Evolutionary conservation across 148 eudicot species (phyloP).

Genomic region (Chenopodium formosanum): DNA sequence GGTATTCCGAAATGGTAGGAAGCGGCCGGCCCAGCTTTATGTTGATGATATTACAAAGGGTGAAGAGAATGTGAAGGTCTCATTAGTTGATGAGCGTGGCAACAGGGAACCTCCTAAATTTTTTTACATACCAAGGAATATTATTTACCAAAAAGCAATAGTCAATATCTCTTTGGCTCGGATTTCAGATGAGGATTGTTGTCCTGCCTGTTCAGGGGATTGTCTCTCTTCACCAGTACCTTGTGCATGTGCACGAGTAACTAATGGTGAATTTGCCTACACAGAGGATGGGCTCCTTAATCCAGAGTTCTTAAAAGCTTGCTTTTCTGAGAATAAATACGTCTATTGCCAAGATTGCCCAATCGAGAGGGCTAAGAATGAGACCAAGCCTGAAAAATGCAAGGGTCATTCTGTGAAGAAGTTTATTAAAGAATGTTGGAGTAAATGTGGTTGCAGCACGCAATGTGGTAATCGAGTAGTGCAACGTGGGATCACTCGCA

Average conservation of each 20-base stretch:
- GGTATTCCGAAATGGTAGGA: slow-evolving; percentile 10
- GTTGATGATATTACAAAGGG: slow-evolving; percentile 59
- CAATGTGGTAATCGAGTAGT: slow-evolving; percentile 66
- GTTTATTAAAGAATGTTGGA: slow-evolving; percentile 77
- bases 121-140: slow-evolving; percentile 45
- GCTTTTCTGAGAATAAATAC: slow-evolving; percentile 36
- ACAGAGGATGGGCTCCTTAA: slow-evolving; percentile 55
- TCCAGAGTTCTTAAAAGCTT: slow-evolving; percentile 39
- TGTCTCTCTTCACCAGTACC: slow-evolving; percentile 54
- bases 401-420: slow-evolving; percentile 58
- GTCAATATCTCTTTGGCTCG: slow-evolving; percentile 59
- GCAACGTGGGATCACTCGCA: slow-evolving; percentile 53
- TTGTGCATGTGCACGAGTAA: slow-evolving; percentile 70
- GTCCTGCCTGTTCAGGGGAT: slow-evolving; percentile 53
- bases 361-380: slow-evolving; percentile 48
- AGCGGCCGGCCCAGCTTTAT: slow-evolving; percentile 18
- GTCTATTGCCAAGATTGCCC: slow-evolving; percentile 61
- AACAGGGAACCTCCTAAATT: slow-evolving; percentile 40
- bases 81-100: slow-evolving; percentile 46
- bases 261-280: slow-evolving; percentile 71
- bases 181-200: slow-evolving; percentile 64
- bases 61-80: slow-evolving; percentile 48
- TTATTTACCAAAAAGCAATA: slow-evolving; percentile 51
- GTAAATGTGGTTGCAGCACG: slow-evolving; percentile 67
- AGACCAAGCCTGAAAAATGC: slow-evolving; percentile 42